Evolutionary conservation across 352 stramenopile genomes (phyloP).

Genomic region (Globisporangium lucens): DNA sequence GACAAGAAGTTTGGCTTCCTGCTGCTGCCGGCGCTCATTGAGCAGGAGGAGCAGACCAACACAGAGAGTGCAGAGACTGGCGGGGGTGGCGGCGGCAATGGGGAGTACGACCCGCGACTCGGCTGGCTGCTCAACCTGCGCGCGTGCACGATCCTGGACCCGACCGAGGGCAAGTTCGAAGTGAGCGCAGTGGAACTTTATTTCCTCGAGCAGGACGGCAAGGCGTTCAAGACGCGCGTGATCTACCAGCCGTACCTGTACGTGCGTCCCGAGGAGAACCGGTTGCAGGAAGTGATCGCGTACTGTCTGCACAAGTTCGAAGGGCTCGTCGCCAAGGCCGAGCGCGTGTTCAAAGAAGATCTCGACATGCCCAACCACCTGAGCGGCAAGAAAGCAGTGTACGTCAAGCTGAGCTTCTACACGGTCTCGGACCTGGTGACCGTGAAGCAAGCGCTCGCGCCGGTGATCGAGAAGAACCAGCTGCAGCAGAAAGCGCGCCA

Average conservation of each 20-base stretch:
- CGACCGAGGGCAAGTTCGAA: conserved; percentile 67
- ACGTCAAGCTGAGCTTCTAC: conserved; percentile 90
- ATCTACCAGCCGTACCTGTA: conserved; percentile 98
- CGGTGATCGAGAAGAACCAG: conserved; percentile 66
- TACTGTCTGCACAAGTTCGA: conserved; percentile 87
- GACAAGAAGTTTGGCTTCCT: conserved; percentile 70
- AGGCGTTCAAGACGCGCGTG: conserved; percentile 95
- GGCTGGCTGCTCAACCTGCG: conserved; percentile 78
- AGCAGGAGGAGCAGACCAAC: conserved; percentile 37
- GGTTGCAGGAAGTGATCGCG: conserved; percentile 67
- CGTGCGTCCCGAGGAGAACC: conserved; percentile 63
- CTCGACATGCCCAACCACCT: conserved; percentile 90
- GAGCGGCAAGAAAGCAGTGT: conserved; percentile 79
- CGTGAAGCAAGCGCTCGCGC: conserved; percentile 61
- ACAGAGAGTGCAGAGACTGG: not conserved
- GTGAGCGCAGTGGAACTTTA: conserved; percentile 93
- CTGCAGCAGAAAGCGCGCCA: conserved; percentile 51
- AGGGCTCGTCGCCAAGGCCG: conserved; percentile 70
- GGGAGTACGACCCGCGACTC: conserved; percentile 31
- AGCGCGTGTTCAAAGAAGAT: conserved; percentile 86
- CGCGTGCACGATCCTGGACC: conserved; percentile 51
- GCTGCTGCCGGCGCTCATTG: conserved; percentile 54
- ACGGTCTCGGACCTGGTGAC: conserved; percentile 70
- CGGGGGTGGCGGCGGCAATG: not conserved
- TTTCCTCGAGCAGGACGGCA: conserved; percentile 92